phyloP scores from a whole-genome alignment of 148 eudicot genomes.

The Spergularia bocconei region DNA sequence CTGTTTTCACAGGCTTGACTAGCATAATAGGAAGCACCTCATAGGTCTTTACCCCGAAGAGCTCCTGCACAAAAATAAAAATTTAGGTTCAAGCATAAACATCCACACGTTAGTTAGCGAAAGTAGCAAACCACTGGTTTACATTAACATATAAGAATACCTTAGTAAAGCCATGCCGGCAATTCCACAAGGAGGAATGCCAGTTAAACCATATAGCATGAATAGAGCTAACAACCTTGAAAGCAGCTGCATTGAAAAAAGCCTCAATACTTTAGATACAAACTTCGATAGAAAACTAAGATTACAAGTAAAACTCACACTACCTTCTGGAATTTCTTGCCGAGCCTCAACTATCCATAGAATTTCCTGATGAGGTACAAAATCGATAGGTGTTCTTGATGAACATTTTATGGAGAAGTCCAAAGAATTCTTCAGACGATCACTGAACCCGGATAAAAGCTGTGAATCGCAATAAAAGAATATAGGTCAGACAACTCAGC shows the following conservation, averaged over 20 bases:
- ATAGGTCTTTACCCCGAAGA: slow-evolving; percentile 26
- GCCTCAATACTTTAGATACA: slow-evolving; percentile 8
- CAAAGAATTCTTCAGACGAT: slow-evolving; percentile 41
- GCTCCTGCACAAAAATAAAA: slow-evolving; percentile 33
- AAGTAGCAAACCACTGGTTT: background rate
- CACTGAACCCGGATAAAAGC: slow-evolving; percentile 45
- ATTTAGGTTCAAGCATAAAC: background rate
- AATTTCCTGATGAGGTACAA: slow-evolving; percentile 69
- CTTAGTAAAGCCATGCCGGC: slow-evolving; percentile 39
- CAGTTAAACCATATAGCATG: slow-evolving; percentile 92
- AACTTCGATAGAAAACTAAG: slow-evolving; percentile 1
- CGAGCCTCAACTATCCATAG: slow-evolving; percentile 67
- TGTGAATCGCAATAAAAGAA: slow-evolving; percentile 27
- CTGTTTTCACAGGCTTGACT: slow-evolving; percentile 53
- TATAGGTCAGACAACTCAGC: background rate
- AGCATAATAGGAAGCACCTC: slow-evolving; percentile 51
- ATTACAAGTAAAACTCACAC: slow-evolving; percentile 18
- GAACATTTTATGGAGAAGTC: slow-evolving; percentile 50
- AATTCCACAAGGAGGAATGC: slow-evolving; percentile 81
- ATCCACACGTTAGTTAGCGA: background rate
- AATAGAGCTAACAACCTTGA: slow-evolving; percentile 50
- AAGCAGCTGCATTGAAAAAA: slow-evolving; percentile 40
- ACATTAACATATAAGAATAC: slow-evolving; percentile 20
- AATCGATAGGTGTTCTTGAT: slow-evolving; percentile 75
- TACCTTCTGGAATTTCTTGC: slow-evolving; percentile 52